Evolutionary conservation across 352 stramenopile species (phyloP), one percentile per base, ranked within the genome.

Genomic region (Peronospora farinosa): DNA sequence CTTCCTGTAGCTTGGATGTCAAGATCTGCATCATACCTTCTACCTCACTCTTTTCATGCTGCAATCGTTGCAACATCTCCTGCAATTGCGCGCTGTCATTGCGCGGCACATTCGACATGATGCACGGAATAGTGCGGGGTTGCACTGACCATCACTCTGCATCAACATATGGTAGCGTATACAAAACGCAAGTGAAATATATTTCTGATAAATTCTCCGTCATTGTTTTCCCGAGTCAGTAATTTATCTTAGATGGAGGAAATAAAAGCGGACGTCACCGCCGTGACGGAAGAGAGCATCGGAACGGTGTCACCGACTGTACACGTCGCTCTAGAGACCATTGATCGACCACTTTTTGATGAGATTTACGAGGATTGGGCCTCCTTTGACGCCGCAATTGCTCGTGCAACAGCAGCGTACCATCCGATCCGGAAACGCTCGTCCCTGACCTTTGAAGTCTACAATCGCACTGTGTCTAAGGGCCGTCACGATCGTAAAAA

Each of bases 391-490:
- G 45, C 64, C 3, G 79, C 79, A 0, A 70, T 90, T 37, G 73
- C 65, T 25, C 60, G 46, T 30, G 79, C 79, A 4, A 85, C 80
- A 37, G 74, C 73, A 11, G 62, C 67, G 33, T 70, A 84, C 60
- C 79, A 90, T 54, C 79, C 79, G 48, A 85, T 90, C 50, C 79
- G 79, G 54, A 90, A 90, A 61, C 76, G 79, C 54, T 90, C 79
- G 54, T 87, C 74, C 40, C 60, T 90, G 19, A 90, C 79, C 23
- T 90, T 90, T 51, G 79, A 90, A 47, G 79, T 90, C 23, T 90
- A 90, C 71, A 90, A 90, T 52, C 79, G 79, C 59, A 90, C 79
- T 0, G 79, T 90, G n/a, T 90, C 79, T 6, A 90, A 90, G 65
- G 79, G 79, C 28, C 72, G 73, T 12, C 79, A 90, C 43, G 76